Conservation (phyloP, 2,329 filamentous ascomycete species). For the Pseudogymnoascus pannorum region DNA sequence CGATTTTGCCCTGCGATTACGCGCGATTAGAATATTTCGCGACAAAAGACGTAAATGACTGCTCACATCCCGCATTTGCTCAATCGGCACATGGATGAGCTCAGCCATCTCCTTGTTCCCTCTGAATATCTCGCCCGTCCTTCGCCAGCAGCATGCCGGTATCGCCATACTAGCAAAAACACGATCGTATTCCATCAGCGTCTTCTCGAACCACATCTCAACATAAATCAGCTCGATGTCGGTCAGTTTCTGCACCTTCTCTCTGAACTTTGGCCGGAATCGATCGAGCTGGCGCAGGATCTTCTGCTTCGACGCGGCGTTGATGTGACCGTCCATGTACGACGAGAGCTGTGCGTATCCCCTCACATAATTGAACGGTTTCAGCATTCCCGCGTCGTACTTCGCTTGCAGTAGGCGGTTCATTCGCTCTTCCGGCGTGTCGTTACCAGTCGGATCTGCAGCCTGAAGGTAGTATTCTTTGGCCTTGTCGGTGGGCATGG, state of each 20-base stretch:
- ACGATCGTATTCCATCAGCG: slow-evolving; percentile 94
- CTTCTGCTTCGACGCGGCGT: slow-evolving; percentile 75
- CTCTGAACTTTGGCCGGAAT: slow-evolving; percentile 91
- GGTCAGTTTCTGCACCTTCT: slow-evolving; percentile 85
- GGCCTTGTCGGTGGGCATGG: slow-evolving; percentile 51
- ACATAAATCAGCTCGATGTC: slow-evolving; percentile 92
- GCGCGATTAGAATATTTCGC: slow-evolving; percentile 7
- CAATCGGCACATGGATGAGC: slow-evolving; percentile 85
- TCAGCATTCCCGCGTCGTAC: slow-evolving; percentile 88
- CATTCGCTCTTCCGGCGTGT: slow-evolving; percentile 89
- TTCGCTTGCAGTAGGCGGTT: slow-evolving; percentile 89
- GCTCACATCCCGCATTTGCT: slow-evolving; percentile 81
- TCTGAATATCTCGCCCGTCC: slow-evolving; percentile 93
- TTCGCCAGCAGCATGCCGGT: slow-evolving; percentile 91
- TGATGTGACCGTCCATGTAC: slow-evolving; percentile 87
- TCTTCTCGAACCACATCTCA: slow-evolving; percentile 98
- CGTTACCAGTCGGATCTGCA: slow-evolving; percentile 82
- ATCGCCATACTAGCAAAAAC: slow-evolving; percentile 99
- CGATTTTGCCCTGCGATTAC: slow-evolving; percentile 69
- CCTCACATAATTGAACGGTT: slow-evolving; percentile 97
- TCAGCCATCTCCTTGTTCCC: slow-evolving; percentile 99
- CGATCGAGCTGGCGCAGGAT: slow-evolving; percentile 86
- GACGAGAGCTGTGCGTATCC: slow-evolving; percentile 83
- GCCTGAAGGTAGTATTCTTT: slow-evolving; percentile 96
- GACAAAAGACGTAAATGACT: background rate